Evolutionary conservation across 2,329 filamentous ascomycete species (phyloP), one percentile per base, ranked within the genome.

Genomic region (Cytospora schulzeri): DNA sequence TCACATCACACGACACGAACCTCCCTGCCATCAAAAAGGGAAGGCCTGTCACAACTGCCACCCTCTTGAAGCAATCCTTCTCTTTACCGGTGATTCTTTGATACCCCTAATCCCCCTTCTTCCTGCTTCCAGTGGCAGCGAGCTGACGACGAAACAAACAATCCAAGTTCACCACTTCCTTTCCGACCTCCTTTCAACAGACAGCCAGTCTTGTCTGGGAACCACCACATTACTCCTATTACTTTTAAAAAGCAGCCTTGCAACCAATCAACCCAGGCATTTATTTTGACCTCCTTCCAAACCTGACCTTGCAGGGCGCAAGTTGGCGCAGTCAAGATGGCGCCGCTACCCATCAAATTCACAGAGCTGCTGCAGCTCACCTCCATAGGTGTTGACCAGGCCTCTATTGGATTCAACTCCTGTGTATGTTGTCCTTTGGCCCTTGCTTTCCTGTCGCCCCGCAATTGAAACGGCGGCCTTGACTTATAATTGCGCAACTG

Each of bases 351-450:
- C 60, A 77, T 77, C 73, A 77, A 77, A 71, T 76, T 77, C 73
- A 75, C 75, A 72, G 76, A 78, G 75, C 74, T 78, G 71, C 71
- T 77, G 68, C 76, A 77, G 73, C 76, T 78, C 68, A 74, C 73
- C 65, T 74, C 73, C 69, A 69, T 75, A 54, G 75, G 74, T 64
- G 71, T 77, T 63, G 73, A 75, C 69, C 74, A 71, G 67, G 70
- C 70, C 65, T 78, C 76, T 73, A 93, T 95, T 84, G 89, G 91
- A 75, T 95, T 94, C 83, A 93, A 93, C 79, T 90, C 90, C 77
- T 93, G 91, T 83, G 90, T 93, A 85, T 80, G 88, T 84, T 60
- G 63, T 65, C 62, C 62, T 64, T 63, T 57, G 67, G 57, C 63
- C 62, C 60, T 62, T 61, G 29, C 52, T 38, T 41, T 63, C 45